These are phyloP conservation scores for Suillus bovinus DNA, from an alignment of 768 basidiomycete genomes.

Conservation along the genomic window DNA sequence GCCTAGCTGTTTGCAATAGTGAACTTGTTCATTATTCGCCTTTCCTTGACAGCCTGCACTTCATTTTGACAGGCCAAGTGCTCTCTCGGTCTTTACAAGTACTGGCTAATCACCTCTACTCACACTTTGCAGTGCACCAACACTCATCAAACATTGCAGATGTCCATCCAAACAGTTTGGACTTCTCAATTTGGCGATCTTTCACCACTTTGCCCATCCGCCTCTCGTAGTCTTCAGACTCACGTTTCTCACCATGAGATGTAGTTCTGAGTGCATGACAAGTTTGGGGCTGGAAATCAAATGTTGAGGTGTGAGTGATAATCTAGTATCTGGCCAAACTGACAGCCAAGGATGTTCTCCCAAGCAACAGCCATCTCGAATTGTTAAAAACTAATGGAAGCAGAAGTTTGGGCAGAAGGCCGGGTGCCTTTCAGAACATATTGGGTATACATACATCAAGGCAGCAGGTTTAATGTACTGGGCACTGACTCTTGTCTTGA, in stretches of 20 bases:
- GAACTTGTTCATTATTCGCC: too few relatives aligned
- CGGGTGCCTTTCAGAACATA: constrained; percentile 61
- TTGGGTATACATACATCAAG: constrained; percentile 58
- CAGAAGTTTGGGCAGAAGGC: constrained; percentile 67
- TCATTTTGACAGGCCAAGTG: too few relatives aligned
- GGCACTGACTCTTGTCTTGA: constrained; percentile 50
- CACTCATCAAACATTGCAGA: too few relatives aligned
- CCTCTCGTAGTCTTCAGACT: constrained; percentile 66
- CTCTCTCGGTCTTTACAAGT: too few relatives aligned
- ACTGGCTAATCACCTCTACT: too few relatives aligned
- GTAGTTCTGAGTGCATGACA: constrained; percentile 81
- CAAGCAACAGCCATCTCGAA: constrained; percentile 4
- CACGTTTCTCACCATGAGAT: constrained; percentile 76
- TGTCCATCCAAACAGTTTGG: too few relatives aligned
- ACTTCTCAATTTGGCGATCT: too few relatives aligned
- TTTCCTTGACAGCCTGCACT: too few relatives aligned
- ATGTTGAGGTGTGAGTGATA: constrained; percentile 76
- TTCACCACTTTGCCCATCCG: too few relatives aligned
- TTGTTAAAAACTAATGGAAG: too few relatives aligned
- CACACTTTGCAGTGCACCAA: too few relatives aligned
- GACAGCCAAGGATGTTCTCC: constrained; percentile 34
- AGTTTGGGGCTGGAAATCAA: constrained; percentile 77
- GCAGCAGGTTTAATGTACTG: constrained; percentile 60
- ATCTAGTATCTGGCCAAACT: constrained; percentile 40
- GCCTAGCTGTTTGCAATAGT: too few relatives aligned